Conservation (phyloP, 164 flowering plant genomes). For the Vitis labrusca region DNA sequence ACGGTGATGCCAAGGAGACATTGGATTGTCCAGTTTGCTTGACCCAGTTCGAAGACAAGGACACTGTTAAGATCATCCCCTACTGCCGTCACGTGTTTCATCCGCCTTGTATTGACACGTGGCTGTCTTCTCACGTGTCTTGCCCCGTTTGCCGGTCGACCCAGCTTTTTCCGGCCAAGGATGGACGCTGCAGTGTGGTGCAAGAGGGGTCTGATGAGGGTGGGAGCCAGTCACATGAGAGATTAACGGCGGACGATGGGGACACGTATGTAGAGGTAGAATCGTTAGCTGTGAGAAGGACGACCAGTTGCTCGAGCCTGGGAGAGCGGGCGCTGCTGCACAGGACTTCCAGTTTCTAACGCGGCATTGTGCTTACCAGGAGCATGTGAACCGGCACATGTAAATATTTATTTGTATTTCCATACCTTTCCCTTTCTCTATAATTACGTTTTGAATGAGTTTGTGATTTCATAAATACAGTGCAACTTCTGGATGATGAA, state of each 20-base stretch:
- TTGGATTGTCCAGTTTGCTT: conserved; percentile 62
- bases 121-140: conserved; percentile 51
- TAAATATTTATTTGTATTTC: too few relatives aligned
- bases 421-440: too few relatives aligned
- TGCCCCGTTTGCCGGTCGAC: conserved; percentile 67
- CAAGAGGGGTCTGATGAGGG: background rate
- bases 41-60: conserved; percentile 48
- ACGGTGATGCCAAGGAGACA: conserved; percentile 24
- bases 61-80: conserved; percentile 52
- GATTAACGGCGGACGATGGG: conserved; percentile 10
- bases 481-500: too few relatives aligned
- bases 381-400: too few relatives aligned
- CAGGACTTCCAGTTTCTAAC: conserved; percentile 31
- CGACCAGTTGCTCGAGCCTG: conserved; percentile 23
- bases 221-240: background rate
- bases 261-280: background rate
- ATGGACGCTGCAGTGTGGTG: conserved; percentile 5
- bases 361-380: too few relatives aligned
- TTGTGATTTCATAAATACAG: too few relatives aligned
- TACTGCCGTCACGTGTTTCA: conserved; percentile 62
- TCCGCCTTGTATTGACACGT: conserved; percentile 55
- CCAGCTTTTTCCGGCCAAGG: conserved; percentile 14
- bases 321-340: conserved; percentile 13
- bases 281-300: conserved; percentile 17
- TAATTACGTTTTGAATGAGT: too few relatives aligned